Evolutionary conservation across 768 basidiomycete species (phyloP), one percentile per base, ranked within the genome.

Genomic region (Naganishia vishniacii): DNA sequence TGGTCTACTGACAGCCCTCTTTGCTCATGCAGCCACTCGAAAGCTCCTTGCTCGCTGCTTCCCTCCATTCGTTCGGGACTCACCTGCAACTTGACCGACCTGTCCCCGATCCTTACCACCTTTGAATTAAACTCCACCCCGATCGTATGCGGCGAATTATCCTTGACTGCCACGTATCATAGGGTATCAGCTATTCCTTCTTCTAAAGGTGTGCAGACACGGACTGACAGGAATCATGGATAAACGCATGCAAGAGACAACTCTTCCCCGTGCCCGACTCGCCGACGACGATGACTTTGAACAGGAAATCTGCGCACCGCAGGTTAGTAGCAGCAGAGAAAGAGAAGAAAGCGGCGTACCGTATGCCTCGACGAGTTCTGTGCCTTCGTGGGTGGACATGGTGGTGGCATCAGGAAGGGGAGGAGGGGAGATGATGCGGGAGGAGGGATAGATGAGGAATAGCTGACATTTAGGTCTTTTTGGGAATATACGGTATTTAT

Each of bases 271-370:
- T 89, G 67, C 92, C 94, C 23, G 94, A 89, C 80, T 97, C 93
- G 90, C 94, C 94, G 72, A 97, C 91, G 70, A 98, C 84, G 74
- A 97, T 95, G 79, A 92, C 91, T 81, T 99, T 99, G 86, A 97
- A 91, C 69, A 99, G 84, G 78, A 95, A 98, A 80, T 99, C 95
- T 95, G 65, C 25, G 31, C 11, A 4, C n/a, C 48, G 28, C 44
- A 45, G 59, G 28, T 56, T 31, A 42, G 8, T 1, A 29, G n/a
- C 41, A 18, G 1, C 15, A 16, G 16, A 49, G 49, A 41, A 65
- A 20, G 4, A 53, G 34, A 31, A 12, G 32, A 15, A 29, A 28
- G 23, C 26, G 29, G 71, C 82, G 61, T 37, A 91, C 92, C 92
- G 78, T 97, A 97, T 67, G 91, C 91, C 79, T 95, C 92, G 69